These are phyloP conservation scores for Microcos paniculata DNA, from an alignment of 345 rosid genomes.

Conservation along the genomic window DNA sequence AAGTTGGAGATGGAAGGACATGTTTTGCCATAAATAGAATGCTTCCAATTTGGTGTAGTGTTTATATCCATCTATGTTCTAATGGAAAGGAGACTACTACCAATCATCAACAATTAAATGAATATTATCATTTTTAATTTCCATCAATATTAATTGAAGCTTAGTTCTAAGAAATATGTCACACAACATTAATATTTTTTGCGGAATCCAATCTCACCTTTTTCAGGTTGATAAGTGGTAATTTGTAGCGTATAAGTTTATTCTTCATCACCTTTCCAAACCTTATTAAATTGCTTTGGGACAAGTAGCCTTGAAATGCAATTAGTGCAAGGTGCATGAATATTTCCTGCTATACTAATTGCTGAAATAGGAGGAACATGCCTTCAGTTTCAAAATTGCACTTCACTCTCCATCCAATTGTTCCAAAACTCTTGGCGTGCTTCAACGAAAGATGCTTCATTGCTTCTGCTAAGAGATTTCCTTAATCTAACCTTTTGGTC, in stretches of 20 bases:
- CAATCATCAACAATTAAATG: neutral
- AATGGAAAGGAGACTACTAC: neutral
- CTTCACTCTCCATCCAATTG: neutral
- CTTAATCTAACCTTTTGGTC: neutral
- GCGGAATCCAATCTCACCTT: neutral
- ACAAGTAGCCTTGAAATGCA: neutral
- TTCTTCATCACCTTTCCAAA: neutral
- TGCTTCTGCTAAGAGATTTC: neutral
- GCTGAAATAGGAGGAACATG: neutral
- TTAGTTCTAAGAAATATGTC: neutral
- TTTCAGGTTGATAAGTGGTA: neutral
- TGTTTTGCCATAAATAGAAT: neutral
- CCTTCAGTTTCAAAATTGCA: neutral
- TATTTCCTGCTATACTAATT: neutral
- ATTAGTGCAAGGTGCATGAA: neutral
- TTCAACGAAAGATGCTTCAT: neutral
- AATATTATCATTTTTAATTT: neutral
- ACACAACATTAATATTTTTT: neutral
- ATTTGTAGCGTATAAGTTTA: slow-evolving; percentile 2
- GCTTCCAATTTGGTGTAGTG: neutral
- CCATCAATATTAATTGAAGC: neutral
- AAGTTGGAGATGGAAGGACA: neutral
- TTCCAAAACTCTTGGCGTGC: neutral
- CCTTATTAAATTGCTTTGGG: neutral
- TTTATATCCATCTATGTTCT: neutral